phyloP scores from a whole-genome alignment of 129 eudicot genomes.

The Calendula officinalis region DNA sequence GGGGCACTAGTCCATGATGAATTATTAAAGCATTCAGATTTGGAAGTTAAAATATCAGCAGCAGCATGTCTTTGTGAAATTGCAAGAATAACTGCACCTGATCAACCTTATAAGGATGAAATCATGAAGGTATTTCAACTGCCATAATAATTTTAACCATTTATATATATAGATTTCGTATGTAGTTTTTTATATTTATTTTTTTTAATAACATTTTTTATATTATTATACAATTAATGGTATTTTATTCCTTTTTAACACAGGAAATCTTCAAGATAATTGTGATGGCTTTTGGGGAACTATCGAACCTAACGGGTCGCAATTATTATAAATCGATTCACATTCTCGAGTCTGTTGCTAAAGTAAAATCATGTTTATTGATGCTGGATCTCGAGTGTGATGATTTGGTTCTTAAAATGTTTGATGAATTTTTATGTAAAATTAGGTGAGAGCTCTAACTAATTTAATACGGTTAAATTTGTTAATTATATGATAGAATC shows the following conservation, averaged over 20 bases:
- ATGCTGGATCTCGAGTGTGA: conserved; percentile 70
- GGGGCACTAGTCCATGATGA: conserved; percentile 46
- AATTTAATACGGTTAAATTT: background rate
- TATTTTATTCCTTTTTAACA: background rate
- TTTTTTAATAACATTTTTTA: too few species aligned
- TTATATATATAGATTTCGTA: background rate
- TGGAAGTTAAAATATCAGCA: conserved; percentile 50
- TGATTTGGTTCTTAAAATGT: conserved; percentile 59
- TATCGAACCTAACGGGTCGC: conserved; percentile 39
- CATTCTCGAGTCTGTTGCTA: conserved; percentile 48
- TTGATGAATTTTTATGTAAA: conserved; percentile 46
- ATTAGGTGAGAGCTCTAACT: conserved; percentile 47
- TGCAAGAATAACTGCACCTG: conserved; percentile 66
- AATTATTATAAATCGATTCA: conserved; percentile 48
- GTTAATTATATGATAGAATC: too few species aligned
- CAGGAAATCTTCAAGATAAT: conserved; percentile 62
- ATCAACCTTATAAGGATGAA: conserved; percentile 49
- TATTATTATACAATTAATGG: background rate
- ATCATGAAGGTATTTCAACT: conserved; percentile 52
- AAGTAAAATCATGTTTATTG: conserved; percentile 55
- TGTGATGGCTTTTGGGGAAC: conserved; percentile 50
- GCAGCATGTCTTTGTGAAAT: conserved; percentile 62
- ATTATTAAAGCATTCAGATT: conserved; percentile 41
- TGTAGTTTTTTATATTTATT: background rate
- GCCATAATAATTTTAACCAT: background rate